A percentile compares a stretch with the other conserved stretches of the same genome.
Conservation (phyloP, 768 basidiomycete species). For the Pleurotus ostreatus region DNA sequence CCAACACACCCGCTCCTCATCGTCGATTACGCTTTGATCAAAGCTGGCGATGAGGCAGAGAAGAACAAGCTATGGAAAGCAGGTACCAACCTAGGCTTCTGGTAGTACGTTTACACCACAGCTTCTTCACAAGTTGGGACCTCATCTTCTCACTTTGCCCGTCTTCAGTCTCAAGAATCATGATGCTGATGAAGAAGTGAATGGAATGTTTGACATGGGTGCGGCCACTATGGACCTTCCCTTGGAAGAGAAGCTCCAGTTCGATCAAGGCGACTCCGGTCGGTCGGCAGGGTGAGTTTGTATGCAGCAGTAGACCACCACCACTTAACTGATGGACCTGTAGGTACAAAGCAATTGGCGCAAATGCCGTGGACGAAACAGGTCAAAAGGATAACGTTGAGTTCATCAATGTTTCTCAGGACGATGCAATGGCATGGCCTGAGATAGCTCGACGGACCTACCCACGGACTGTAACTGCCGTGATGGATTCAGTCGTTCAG, state of each 20-base stretch:
- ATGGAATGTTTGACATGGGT: conserved; percentile 54
- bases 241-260: conserved; percentile 53
- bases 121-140: background rate
- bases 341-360: conserved; percentile 62
- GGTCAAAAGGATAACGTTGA: conserved; percentile 56
- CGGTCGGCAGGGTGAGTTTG: conserved; percentile 32
- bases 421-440: conserved; percentile 65
- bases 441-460: conserved; percentile 49
- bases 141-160: no score
- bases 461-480: conserved; percentile 44
- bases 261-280: conserved; percentile 50
- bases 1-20: conserved; percentile 52
- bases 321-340: background rate
- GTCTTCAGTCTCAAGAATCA: conserved; percentile 49
- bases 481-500: conserved; percentile 44
- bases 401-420: conserved; percentile 66
- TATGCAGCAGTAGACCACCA: background rate
- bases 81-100: conserved; percentile 58
- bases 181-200: conserved; percentile 41
- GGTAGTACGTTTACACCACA: conserved; percentile 45
- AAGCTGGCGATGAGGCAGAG: conserved; percentile 36
- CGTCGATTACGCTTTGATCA: conserved; percentile 49
- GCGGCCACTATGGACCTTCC: conserved; percentile 50
- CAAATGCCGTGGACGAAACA: conserved; percentile 56
- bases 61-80: conserved; percentile 53